Base-by-base conservation (phyloP, 164 flowering plant genomes). In the Nelumbo lutea region DNA sequence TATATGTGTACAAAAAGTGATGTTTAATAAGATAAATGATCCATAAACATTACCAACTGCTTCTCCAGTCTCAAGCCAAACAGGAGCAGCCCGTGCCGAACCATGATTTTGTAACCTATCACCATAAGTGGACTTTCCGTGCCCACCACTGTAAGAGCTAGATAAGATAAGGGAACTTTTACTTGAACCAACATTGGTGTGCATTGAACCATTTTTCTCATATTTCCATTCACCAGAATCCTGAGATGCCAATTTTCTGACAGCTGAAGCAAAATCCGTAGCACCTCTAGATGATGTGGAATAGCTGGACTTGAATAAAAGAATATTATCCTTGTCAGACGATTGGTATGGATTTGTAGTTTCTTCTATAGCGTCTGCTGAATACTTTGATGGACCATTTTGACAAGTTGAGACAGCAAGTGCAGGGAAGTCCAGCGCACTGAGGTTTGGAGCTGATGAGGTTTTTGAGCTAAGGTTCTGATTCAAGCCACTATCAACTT, bases 61-160 rank as follows among this genome's bases (percentile, higher is more conserved):
- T 70, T 96, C 99, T 68, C 99, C 99, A 62, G 96, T 96, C 75
- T 96, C 98, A 70, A 96, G 92, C 99, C 99, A 96, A 42, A 76
- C 77, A 76, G 99, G 96, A 70, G 90, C 80, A 39, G 83, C 76
- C 50, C 90, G 90, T 73, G 85, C 66, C 62, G 96, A 76, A 71
- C 85, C 82, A 73, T 86, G 86, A 59, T 51, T 85, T 67, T 87
- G 95, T 70, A 78, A 53, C 78, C 85, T 87, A 66, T 92, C 89
- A 69, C 84, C 81, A 77, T 76, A 86, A 9, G 73, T 57, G 48
- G 86, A 76, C 68, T 85, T 88, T 3, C 80, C 88, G 64, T 84
- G 80, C 42, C 87, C 88, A 72, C 83, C 73, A 66, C 62, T 73
- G 69, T 80, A 85, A 43, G 90, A 77, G 68, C 86, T 83, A 65